phyloP scores from a whole-genome alignment of 441 rosid species.

The Oxalis stricta region DNA sequence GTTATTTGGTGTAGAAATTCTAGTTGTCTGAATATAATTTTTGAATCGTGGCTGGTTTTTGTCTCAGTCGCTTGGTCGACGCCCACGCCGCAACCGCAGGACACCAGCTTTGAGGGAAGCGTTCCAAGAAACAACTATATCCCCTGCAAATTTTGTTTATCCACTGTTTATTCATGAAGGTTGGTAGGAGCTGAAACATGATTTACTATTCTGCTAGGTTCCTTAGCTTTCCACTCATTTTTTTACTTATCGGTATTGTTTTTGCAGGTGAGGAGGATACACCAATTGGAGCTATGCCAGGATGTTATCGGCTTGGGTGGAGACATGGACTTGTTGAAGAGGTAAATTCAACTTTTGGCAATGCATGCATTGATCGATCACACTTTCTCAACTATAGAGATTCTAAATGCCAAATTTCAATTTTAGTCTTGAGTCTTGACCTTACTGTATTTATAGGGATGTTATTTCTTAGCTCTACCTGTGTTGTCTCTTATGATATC shows the following conservation, averaged over 20 bases:
- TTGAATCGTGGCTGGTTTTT: conserved; percentile 1
- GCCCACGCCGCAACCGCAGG: conserved; percentile 77
- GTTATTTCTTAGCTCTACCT: not conserved
- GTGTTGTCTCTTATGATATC: not conserved
- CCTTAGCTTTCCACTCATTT: not conserved
- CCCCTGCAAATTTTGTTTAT: conserved; percentile 82
- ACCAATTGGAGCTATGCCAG: conserved; percentile 98
- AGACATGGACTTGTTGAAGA: conserved; percentile 84
- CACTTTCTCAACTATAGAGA: not conserved
- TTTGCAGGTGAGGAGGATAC: conserved; percentile 80
- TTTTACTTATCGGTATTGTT: conserved; percentile 1
- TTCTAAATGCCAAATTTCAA: not conserved
- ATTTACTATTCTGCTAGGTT: not conserved
- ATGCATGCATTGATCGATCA: no score
- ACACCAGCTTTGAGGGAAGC: conserved; percentile 58
- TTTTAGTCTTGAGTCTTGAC: not conserved
- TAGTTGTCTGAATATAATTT: not conserved
- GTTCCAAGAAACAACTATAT: conserved; percentile 72
- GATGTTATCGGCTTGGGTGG: conserved; percentile 99
- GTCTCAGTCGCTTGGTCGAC: conserved; percentile 55
- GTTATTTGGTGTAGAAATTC: no score
- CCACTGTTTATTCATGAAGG: conserved; percentile 97
- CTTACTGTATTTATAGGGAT: not conserved
- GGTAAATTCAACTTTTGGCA: conserved; percentile 22
- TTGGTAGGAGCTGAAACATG: conserved; percentile 19